Base-by-base conservation (phyloP, 345 rosid genomes). In the Pistacia atlantica region DNA sequence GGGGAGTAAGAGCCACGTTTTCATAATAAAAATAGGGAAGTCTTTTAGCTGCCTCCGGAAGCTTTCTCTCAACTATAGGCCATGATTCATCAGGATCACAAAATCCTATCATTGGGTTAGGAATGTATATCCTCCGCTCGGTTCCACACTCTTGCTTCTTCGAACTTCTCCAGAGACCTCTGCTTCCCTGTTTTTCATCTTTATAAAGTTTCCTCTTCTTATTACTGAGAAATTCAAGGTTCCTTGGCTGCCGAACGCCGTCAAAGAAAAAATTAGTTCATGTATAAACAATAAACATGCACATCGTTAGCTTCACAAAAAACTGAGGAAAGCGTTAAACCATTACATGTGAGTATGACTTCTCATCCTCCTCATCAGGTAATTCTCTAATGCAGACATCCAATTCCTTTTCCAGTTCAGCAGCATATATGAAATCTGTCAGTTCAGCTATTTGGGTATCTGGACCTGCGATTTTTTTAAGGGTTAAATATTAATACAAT, bases 41-140 rank as follows among this genome's bases (percentile, higher is more conserved):
- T 0, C 76, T 77, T 20, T 11, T 3, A 18, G 78, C 83, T 60
- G 63, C 6, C n/a, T 49, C 69, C 0, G 74, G 80, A 59, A 77
- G 10, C 54, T 72, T 79, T 66, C 80, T 74, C 8, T 74, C 18
- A 0, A 2, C 71, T 38, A 51, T 14, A 16, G 25, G 42, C 0
- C 58, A 61, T 12, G 59, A 63, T 18, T 58, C n/a, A 9, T 69
- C 64, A 25, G 80, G 85, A 13, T 77, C 59, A 48, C 85, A 85
- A 71, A 82, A 82, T 1, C 83, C 85, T 1, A 52, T 80, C 87
- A 84, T 84, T 18, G 81, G 80, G 2, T 76, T 63, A 33, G 82
- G 78, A 14, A 65, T 71, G 31, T 25, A 22, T 25, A 25, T n/a
- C 58, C 31, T 79, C 20, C 16, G 51, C 57, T n/a, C 20, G 9